Evolutionary conservation across 148 eudicot genomes (phyloP).

Genomic region (Rhododendron mucronatum): DNA sequence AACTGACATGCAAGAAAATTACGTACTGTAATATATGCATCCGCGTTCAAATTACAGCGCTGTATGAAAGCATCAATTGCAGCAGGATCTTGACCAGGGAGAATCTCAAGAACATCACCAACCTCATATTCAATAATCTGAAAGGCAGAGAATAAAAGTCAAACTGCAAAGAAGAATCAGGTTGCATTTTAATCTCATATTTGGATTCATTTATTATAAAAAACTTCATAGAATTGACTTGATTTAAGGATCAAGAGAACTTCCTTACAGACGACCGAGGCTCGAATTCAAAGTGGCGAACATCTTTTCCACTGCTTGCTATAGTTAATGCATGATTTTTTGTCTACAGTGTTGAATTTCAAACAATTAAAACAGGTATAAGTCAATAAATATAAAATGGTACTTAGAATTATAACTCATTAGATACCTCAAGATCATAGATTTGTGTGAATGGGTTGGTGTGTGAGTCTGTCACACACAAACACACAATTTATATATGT

Average conservation of each 20-base stretch:
- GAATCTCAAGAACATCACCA: constrained; percentile 86
- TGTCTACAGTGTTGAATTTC: constrained; percentile 36
- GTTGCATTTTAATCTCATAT: not conserved
- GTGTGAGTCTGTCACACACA: not conserved
- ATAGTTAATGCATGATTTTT: constrained; percentile 51
- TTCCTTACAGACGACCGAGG: constrained; percentile 65
- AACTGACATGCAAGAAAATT: constrained; percentile 3
- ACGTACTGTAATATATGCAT: constrained; percentile 68
- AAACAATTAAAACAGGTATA: constrained; percentile 1
- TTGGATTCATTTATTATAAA: not conserved
- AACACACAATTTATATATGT: not conserved
- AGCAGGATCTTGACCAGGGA: constrained; percentile 77
- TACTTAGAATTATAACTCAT: not conserved
- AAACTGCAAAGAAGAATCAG: constrained; percentile 1
- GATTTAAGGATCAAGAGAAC: constrained; percentile 3
- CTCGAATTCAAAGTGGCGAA: constrained; percentile 84
- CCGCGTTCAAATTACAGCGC: constrained; percentile 80
- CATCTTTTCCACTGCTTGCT: constrained; percentile 63
- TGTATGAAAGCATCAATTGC: constrained; percentile 73
- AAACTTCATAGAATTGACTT: not conserved
- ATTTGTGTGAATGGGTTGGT: not conserved
- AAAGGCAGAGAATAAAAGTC: constrained; percentile 11
- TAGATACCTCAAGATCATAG: not conserved
- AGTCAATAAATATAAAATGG: not conserved
- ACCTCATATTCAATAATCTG: constrained; percentile 77